Base-by-base conservation (phyloP, 495 filamentous ascomycete species). In the Annulohypoxylon moriforme region DNA sequence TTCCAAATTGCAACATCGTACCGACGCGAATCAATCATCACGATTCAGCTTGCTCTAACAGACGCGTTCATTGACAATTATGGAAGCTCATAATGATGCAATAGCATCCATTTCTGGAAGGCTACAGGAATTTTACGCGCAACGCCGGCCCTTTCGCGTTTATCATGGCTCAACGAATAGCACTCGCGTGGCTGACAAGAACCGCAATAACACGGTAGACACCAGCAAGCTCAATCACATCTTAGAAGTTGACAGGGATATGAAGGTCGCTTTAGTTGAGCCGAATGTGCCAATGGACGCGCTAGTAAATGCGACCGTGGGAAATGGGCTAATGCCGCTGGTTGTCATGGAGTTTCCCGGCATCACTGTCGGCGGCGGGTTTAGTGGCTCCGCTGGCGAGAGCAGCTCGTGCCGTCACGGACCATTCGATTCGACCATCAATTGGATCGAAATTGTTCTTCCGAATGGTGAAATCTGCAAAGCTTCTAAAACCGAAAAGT, bases 91-190 rank as follows among this genome's bases (percentile, higher is more conserved):
- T 61, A 68, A 81, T 1, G 57, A 71, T 24, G 80, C 79, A 5
- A 85, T 89, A 24, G 60, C 73, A 14, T 24, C 71, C 22, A 81
- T 89, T 16, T 74, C 86, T 8, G 67, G 74, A 34, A 75, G 71
- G 27, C 84, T 91, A 16, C 75, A 77, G 50, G 67, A 77, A 8
- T 90, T 87, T 79, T 85, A 87, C 76, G 74, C 83, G 4, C 81
- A 79, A 22, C 82, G 84, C 33, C 81, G 88, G 60, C 83, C 87
- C 1, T 94, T 91, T 75, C 86, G 90, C 10, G 91, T 94, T 62
- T 89, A 84, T 74, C 91, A 93, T 80, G 91, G 91, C 57, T 88
- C 89, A 0, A 93, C 91, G 18, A 93, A 93, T 75, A 91, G 88
- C 81, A 94, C 92, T 5, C 88, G 92, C 0, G 78, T 75, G 2